phyloP scores from a whole-genome alignment of 345 rosid genomes.

The Lepidium didymum region DNA sequence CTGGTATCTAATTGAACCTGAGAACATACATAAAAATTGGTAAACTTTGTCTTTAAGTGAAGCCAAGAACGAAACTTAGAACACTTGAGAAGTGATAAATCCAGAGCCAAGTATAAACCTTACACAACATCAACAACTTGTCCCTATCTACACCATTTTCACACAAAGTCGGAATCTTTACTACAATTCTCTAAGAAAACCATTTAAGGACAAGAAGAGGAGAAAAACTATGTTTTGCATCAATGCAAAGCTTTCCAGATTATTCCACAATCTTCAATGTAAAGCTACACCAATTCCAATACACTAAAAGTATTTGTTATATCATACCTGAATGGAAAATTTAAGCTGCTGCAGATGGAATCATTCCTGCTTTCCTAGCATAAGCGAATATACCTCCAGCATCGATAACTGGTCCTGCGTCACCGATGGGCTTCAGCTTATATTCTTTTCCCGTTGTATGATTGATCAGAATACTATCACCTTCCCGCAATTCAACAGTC shows the following conservation, averaged over 20 bases:
- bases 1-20: background rate
- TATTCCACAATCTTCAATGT: background rate
- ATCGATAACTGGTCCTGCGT: conserved; percentile 77
- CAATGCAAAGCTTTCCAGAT: background rate
- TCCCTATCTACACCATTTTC: background rate
- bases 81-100: background rate
- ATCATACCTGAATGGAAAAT: background rate
- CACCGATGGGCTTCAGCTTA: conserved; percentile 77
- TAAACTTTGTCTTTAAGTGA: background rate
- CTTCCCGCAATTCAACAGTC: conserved; percentile 60
- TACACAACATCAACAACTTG: background rate
- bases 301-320: background rate
- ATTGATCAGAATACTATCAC: conserved; percentile 57
- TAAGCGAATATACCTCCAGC: conserved; percentile 88
- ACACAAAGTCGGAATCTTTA: background rate
- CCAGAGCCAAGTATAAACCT: background rate
- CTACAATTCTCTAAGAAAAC: background rate
- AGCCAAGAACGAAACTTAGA: background rate
- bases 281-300: background rate
- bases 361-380: conserved; percentile 81
- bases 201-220: background rate
- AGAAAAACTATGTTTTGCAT: background rate
- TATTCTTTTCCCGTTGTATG: conserved; percentile 83
- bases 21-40: background rate
- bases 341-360: conserved; percentile 36